A percentile compares a stretch with the other conserved stretches of the same genome.
Conservation (phyloP, 2,329 filamentous ascomycete genomes). For the Chaetomiaceae sp. region DNA sequence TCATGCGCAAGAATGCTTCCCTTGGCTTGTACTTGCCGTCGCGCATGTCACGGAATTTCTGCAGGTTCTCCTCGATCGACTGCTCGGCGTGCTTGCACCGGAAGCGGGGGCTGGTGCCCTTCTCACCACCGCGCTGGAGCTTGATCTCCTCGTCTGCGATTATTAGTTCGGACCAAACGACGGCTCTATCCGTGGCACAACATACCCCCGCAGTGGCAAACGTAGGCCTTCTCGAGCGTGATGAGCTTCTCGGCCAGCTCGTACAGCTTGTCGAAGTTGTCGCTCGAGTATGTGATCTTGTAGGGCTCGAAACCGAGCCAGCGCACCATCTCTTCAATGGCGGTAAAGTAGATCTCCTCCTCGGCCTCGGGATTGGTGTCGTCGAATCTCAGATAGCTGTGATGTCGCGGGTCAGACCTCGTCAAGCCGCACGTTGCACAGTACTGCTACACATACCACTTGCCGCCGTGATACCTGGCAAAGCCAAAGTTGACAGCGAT, state of each 20-base stretch:
- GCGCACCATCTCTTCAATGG: constrained; percentile 62
- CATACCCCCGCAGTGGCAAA: constrained; percentile 66
- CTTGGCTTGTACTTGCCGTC: constrained; percentile 85
- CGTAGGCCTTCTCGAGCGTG: constrained; percentile 64
- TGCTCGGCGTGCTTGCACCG: constrained; percentile 77
- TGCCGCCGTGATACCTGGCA: constrained; percentile 74
- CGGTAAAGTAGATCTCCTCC: constrained; percentile 62
- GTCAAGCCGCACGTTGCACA: background rate
- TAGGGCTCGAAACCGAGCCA: constrained; percentile 83
- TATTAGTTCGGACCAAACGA: background rate
- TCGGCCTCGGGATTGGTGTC: constrained; percentile 95
- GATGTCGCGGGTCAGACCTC: background rate
- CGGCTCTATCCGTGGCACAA: background rate
- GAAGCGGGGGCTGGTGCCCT: constrained; percentile 63
- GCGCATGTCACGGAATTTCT: constrained; percentile 83
- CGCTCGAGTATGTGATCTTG: constrained; percentile 79
- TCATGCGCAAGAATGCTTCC: constrained; percentile 86
- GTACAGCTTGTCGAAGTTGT: constrained; percentile 85
- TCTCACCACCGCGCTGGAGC: constrained; percentile 75
- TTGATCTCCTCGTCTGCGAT: constrained; percentile 68
- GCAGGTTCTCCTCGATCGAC: constrained; percentile 67
- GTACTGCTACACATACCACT: constrained; percentile 27
- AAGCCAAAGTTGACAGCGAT: constrained; percentile 97
- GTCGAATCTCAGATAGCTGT: constrained; percentile 73
- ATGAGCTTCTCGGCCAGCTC: constrained; percentile 85